Base-by-base conservation (phyloP, 2,329 filamentous ascomycete genomes). In the Scedosporium apiospermum region DNA sequence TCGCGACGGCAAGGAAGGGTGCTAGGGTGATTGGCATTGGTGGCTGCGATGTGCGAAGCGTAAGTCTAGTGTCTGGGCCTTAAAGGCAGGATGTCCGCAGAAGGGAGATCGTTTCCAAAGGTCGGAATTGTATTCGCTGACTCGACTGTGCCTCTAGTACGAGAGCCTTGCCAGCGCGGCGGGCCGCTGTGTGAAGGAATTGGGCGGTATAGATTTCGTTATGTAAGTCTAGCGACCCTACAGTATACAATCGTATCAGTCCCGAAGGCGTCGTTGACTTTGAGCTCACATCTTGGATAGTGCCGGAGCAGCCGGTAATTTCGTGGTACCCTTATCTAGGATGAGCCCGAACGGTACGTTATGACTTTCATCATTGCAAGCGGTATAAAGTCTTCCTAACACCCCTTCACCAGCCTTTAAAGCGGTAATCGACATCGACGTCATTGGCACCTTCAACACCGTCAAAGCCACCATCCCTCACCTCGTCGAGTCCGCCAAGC, bases 241-340 rank as follows among this genome's bases (percentile, higher is more conserved):
- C 21, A 4, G 4, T 34, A 14, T 21, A n/a, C 18, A n/a, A n/a
- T n/a, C n/a, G n/a, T n/a, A n/a, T n/a, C 42, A 16, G 10, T 46
- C 10, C 49, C 3, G 38, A 14, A 14, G 12, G n/a, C 6, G 23
- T 27, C 21, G 38, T 42, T 1, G 38, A 30, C 58, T 38, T 21
- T 7, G 12, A 26, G 21, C 58, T 51, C 51, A 63, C 64, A 62
- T 59, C 16, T 41, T 12, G 14, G n/a, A 59, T 69, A 95, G 90
- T 72, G 93, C 93, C 21, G 95, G 95, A 60, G 95, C 95, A 14
- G 95, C 95, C 18, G 95, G 95, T 64, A 99, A 99, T 75, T 99
- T 98, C 75, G 82, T 99, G 23, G 89, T 91, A 0, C 89, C 93
- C 4, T 88, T 98, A 64, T 83, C 88, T 49, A 88, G 88, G 65